These are phyloP conservation scores for Chlorella variabilis DNA, from an alignment of 163 green algal genomes.

Conservation along the genomic window DNA sequence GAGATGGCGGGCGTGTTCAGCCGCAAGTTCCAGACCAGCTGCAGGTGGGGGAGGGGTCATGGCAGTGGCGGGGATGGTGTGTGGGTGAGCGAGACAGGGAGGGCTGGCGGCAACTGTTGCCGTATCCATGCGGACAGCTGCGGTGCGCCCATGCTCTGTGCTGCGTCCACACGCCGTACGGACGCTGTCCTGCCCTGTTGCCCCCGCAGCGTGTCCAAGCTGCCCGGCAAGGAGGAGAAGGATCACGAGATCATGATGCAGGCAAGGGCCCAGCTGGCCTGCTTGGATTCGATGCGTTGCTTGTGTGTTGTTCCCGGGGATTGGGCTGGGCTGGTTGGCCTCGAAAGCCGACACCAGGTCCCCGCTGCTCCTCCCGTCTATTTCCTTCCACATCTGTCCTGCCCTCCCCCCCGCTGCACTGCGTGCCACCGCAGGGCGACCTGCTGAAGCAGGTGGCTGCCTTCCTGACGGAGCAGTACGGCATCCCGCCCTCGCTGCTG, in stretches of 20 bases:
- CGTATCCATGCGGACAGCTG: no score
- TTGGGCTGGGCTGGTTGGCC: no score
- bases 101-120: no score
- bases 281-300: no score
- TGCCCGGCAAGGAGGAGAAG: slow-evolving; percentile 61
- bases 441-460: slow-evolving; percentile 35
- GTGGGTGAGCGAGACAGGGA: neutral
- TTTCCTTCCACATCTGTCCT: no score
- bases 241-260: slow-evolving; percentile 39
- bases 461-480: slow-evolving; percentile 33
- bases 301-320: no score
- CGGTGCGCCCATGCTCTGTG: no score
- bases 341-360: no score
- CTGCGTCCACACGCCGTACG: no score
- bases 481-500: slow-evolving; percentile 36
- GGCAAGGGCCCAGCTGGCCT: neutral
- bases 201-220: slow-evolving; percentile 43
- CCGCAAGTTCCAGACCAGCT: slow-evolving; percentile 55
- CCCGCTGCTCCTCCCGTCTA: no score
- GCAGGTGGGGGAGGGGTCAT: no score
- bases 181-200: neutral
- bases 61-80: neutral
- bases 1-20: slow-evolving; percentile 51
- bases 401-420: no score
- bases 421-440: slow-evolving; percentile 52